Evolutionary conservation across 441 rosid species (phyloP).

Genomic region (Erodium moschatum): DNA sequence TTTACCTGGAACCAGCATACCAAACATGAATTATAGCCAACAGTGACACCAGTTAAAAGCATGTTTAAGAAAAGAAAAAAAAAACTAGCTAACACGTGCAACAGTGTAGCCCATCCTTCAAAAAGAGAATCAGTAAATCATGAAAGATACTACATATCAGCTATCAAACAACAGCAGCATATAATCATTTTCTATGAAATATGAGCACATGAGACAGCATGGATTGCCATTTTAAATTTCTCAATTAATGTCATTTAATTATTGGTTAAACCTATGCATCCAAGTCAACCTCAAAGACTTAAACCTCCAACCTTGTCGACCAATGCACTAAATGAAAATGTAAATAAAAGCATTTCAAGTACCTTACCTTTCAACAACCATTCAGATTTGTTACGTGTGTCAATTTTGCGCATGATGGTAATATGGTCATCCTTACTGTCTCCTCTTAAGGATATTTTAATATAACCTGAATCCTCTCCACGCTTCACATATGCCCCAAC

Average conservation of each 20-base stretch:
- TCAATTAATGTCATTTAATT: background rate
- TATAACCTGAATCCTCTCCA: conserved; percentile 65
- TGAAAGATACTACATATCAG: conserved; percentile 2
- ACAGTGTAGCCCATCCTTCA: background rate
- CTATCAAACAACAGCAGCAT: background rate
- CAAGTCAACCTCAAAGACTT: conserved; percentile 1
- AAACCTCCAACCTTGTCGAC: background rate
- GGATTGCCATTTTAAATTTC: background rate
- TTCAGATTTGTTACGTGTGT: conserved; percentile 81
- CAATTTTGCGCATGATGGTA: conserved; percentile 59
- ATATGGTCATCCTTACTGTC: conserved; percentile 42
- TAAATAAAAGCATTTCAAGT: conserved; percentile 11
- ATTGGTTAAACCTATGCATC: background rate
- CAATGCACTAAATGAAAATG: conserved; percentile 1
- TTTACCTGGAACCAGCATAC: conserved; percentile 43
- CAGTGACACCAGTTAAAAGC: background rate
- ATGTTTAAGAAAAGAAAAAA: background rate
- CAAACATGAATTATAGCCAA: conserved; percentile 10
- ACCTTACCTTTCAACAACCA: conserved; percentile 75
- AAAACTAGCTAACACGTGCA: conserved; percentile 2
- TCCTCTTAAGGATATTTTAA: conserved; percentile 71
- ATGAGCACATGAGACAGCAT: background rate
- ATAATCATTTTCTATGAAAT: conserved; percentile 6
- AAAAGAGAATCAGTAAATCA: background rate
- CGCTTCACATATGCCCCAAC: conserved; percentile 91